Percentiles rank a stretch among this genome's conserved stretches.
Evolutionary conservation across 192 early-diverging fungal genomes (phyloP).

Genomic region (Coemansia sp.): DNA sequence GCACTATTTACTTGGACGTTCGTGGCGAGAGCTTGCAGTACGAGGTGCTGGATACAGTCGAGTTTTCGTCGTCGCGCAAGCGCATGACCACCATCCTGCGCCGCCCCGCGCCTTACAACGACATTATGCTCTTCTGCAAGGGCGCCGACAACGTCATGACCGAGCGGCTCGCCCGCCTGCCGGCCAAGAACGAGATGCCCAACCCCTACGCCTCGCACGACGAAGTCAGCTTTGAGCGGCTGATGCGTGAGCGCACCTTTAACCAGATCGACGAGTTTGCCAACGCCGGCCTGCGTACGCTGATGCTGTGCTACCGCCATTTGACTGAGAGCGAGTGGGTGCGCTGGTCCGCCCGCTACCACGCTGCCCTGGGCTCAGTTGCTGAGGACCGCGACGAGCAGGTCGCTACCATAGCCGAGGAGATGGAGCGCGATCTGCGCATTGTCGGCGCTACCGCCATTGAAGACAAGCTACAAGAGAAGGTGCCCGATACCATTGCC

Average conservation of each 20-base stretch:
- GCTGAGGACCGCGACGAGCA: conserved; percentile 81
- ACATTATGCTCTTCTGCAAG: conserved; percentile 84
- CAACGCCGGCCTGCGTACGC: conserved; percentile 76
- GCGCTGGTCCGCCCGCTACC: conserved; percentile 71
- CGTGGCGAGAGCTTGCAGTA: conserved; percentile 67
- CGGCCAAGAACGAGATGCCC: conserved; percentile 61
- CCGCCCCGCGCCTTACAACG: conserved; percentile 62
- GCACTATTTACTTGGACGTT: conserved; percentile 69
- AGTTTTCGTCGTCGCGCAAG: conserved; percentile 94
- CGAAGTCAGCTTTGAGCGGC: conserved; percentile 56
- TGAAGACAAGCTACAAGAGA: conserved; percentile 97
- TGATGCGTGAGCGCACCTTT: conserved; percentile 70
- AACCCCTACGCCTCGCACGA: conserved; percentile 31
- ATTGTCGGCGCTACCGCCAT: conserved; percentile 97
- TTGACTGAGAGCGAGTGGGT: conserved; percentile 73
- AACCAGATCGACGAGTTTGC: conserved; percentile 87
- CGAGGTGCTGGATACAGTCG: conserved; percentile 70
- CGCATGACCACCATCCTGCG: conserved; percentile 92
- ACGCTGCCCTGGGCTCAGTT: conserved; percentile 68
- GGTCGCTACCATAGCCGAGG: conserved; percentile 75
- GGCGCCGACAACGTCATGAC: conserved; percentile 94
- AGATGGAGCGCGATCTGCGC: conserved; percentile 77
- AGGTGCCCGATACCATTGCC: conserved; percentile 92
- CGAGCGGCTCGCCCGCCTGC: conserved; percentile 64
- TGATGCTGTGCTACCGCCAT: conserved; percentile 81